Conservation (phyloP, 2,329 filamentous ascomycete species). For the Gnomoniopsis smithogilvyi region DNA sequence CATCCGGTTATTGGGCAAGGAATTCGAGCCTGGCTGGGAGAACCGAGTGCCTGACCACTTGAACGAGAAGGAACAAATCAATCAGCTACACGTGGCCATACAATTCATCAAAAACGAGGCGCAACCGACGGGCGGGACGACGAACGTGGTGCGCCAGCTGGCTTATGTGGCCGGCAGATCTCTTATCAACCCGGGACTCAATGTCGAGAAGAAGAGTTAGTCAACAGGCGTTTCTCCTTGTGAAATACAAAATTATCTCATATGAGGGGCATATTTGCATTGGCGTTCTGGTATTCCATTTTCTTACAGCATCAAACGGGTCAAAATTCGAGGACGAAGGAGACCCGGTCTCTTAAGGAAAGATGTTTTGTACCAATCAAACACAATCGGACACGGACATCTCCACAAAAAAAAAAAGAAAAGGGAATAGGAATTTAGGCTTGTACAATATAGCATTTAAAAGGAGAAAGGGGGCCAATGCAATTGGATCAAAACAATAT, state of each 20-base stretch:
- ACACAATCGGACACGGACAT: too few relatives aligned
- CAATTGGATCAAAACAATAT: too few relatives aligned
- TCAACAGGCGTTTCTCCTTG: background rate
- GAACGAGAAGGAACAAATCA: constrained; percentile 65
- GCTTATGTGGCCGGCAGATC: constrained; percentile 64
- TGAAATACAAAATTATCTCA: background rate
- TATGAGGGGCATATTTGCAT: too few relatives aligned
- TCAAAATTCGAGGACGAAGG: too few relatives aligned
- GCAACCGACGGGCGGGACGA: constrained; percentile 63
- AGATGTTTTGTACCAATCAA: too few relatives aligned
- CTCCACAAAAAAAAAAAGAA: background rate
- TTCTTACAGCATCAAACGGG: too few relatives aligned
- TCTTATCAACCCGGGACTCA: constrained; percentile 52
- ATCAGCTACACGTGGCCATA: constrained; percentile 65
- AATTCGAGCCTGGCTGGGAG: constrained; percentile 57
- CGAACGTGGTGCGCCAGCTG: constrained; percentile 68
- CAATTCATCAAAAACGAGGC: constrained; percentile 67
- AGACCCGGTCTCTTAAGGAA: too few relatives aligned
- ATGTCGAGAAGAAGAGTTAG: constrained; percentile 36
- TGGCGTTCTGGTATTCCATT: too few relatives aligned
- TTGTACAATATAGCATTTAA: too few relatives aligned
- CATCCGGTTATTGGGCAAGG: constrained; percentile 69
- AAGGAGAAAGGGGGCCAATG: too few relatives aligned
- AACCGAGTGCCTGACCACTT: constrained; percentile 55
- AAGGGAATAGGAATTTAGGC: background rate